Evolutionary conservation across 2,329 filamentous ascomycete species (phyloP).

Genomic region (Verticillium nonalfalfae): DNA sequence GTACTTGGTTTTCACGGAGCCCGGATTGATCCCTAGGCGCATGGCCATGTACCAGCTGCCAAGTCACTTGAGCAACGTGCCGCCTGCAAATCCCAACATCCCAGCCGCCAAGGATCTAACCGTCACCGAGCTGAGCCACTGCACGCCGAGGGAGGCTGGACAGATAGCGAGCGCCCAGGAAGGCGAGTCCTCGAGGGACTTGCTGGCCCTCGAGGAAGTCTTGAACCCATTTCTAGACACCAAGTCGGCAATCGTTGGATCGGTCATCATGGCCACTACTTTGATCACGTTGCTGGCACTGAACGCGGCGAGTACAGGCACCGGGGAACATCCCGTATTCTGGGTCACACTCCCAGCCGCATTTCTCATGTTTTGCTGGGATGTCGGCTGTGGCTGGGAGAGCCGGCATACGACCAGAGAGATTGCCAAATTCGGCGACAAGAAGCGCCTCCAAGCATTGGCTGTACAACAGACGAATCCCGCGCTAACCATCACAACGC

Average conservation of each 20-base stretch:
- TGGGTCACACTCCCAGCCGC: slow-evolving; percentile 65
- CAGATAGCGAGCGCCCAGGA: slow-evolving; percentile 25
- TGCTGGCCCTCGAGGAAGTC: slow-evolving; percentile 62
- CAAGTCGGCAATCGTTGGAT: slow-evolving; percentile 56
- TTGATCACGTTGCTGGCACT: slow-evolving; percentile 58
- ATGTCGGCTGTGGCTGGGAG: slow-evolving; percentile 56
- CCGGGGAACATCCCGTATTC: slow-evolving; percentile 50
- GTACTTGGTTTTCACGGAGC: slow-evolving; percentile 62
- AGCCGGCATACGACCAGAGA: slow-evolving; percentile 55
- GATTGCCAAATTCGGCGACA: slow-evolving; percentile 51
- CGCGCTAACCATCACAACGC: too few relatives aligned
- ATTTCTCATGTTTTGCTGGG: slow-evolving; percentile 61
- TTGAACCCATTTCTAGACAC: slow-evolving; percentile 69
- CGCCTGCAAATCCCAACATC: slow-evolving; percentile 60
- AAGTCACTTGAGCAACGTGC: slow-evolving; percentile 43
- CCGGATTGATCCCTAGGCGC: slow-evolving; percentile 53
- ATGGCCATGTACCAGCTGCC: slow-evolving; percentile 65
- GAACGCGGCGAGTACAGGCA: slow-evolving; percentile 51
- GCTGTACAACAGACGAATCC: slow-evolving; percentile 7
- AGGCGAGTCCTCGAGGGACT: not conserved
- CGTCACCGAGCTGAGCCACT: slow-evolving; percentile 37
- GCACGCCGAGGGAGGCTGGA: slow-evolving; percentile 38
- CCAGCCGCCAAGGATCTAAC: slow-evolving; percentile 29
- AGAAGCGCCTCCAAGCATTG: slow-evolving; percentile 8
- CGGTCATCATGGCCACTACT: slow-evolving; percentile 58